Percentiles rank a stretch among this genome's conserved stretches.
phyloP scores from a whole-genome alignment of 2,329 filamentous ascomycete species.

The Conoideocrella luteorostrata region DNA sequence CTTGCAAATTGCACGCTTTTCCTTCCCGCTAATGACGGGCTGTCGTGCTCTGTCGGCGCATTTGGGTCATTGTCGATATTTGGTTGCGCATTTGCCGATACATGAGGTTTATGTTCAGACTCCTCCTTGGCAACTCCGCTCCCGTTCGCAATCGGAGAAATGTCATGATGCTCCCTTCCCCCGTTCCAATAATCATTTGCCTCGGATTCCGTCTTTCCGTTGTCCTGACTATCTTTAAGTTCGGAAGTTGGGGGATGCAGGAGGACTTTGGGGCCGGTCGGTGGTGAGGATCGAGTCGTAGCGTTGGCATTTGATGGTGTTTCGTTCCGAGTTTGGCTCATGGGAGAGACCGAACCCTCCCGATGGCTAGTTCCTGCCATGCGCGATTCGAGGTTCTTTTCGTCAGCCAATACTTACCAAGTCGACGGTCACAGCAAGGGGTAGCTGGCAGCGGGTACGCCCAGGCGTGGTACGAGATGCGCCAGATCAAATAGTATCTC shows the following conservation, averaged over 20 bases:
- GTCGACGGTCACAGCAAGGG: neutral
- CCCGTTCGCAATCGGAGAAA: conserved; percentile 3
- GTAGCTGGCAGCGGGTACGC: neutral
- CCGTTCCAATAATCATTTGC: conserved; percentile 15
- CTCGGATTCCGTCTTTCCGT: neutral
- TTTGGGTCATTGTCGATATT: neutral
- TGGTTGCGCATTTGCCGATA: neutral
- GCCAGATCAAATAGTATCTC: conserved; percentile 1
- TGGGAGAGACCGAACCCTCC: conserved; percentile 15
- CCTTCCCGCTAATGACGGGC: conserved; percentile 12
- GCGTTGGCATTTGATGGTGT: conserved; percentile 9
- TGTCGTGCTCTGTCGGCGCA: neutral
- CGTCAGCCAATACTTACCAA: neutral
- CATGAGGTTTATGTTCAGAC: neutral
- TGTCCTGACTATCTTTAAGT: neutral
- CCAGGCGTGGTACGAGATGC: neutral
- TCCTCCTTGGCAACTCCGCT: neutral
- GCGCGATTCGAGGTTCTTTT: neutral
- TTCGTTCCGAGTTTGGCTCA: conserved; percentile 11
- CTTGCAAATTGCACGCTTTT: conserved; percentile 73
- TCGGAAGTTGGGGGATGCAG: conserved; percentile 7
- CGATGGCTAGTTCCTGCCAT: conserved; percentile 1
- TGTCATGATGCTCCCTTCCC: conserved; percentile 10
- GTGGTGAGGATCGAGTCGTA: conserved; percentile 8
- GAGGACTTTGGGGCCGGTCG: conserved; percentile 7